These are phyloP conservation scores for Fennellomyces sp. DNA, from an alignment of 371 early-diverging fungal genomes.

Conservation along the genomic window DNA sequence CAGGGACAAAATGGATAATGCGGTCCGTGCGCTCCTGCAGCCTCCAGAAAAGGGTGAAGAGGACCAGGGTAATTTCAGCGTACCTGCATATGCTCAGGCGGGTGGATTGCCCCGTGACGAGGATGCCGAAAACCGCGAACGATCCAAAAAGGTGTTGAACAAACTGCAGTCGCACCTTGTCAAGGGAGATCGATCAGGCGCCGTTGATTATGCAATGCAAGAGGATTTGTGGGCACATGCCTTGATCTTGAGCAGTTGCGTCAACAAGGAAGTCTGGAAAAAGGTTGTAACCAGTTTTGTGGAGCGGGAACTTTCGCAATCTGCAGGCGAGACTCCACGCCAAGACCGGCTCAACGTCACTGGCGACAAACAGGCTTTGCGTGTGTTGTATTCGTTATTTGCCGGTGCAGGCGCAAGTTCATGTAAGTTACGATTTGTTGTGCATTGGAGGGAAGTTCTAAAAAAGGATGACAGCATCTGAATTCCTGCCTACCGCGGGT, in stretches of 20 bases:
- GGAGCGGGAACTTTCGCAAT: constrained; percentile 54
- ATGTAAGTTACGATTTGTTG: constrained; percentile 24
- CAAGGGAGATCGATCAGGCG: constrained; percentile 74
- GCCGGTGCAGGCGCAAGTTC: constrained; percentile 68
- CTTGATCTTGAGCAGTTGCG: constrained; percentile 85
- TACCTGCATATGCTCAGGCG: constrained; percentile 41
- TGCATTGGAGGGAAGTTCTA: no score
- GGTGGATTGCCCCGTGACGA: constrained; percentile 1
- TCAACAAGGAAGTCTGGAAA: constrained; percentile 82
- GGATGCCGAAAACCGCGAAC: constrained; percentile 20
- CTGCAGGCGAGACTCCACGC: constrained; percentile 24
- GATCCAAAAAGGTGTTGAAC: constrained; percentile 39
- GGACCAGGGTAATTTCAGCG: constrained; percentile 34
- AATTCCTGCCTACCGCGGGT: constrained; percentile 28
- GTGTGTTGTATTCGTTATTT: constrained; percentile 76
- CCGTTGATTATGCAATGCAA: constrained; percentile 74
- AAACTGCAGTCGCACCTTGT: constrained; percentile 70
- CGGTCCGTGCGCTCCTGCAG: constrained; percentile 49
- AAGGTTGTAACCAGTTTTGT: constrained; percentile 78
- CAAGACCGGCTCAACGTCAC: constrained; percentile 31
- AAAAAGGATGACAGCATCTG: constrained; percentile 22
- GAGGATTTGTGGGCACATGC: constrained; percentile 89
- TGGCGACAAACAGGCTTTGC: constrained; percentile 65
- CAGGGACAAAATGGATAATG: constrained; percentile 61
- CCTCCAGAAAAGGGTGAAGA: constrained; percentile 25